Evolutionary conservation across 1,284 basidiomycete species (phyloP), one percentile per base, ranked within the genome.

Genomic region (Moesziomyces antarcticus): DNA sequence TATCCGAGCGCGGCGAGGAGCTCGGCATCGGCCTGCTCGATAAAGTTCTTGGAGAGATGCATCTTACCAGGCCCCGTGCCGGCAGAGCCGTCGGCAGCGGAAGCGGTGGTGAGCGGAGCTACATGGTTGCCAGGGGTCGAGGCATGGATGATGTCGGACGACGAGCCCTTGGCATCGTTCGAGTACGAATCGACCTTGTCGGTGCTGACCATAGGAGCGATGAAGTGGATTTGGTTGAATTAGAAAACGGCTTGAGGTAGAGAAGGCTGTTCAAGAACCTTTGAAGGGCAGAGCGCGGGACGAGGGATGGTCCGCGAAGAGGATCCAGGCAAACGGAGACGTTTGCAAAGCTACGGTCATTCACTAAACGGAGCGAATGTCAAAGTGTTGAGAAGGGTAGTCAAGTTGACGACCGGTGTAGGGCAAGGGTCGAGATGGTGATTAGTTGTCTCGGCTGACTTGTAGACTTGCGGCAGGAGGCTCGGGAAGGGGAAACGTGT

Each of bases 1-100:
- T 92, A 92, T 3, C 91, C 91, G 35, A 91, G 87, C 60, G 87
- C 84, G 13, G 90, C 90, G 37, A 91, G 88, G 35, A 88, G 85
- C 60, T 71, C 68, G 37, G 68, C 62, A 18, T 71, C 68, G 35
- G 62, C 68, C 18, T 71, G 68, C 30, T 71, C 57, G 58, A 71
- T 71, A 27, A 71, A 71, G 47, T 57, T 50, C 37, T 71, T 71
- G 43, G 57, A 61, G 18, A 71, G 58, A 48, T 71, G 68, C 40
- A 66, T 66, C 48, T 66, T 64, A 24, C 62, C 68, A 13, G 46
- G 24, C 3, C 54, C 65, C 10, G 22, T 13, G 30, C 57, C 64
- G 18, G 43, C 33, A 21, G 46, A 24, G 13, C n/a, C 21, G 16
- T 53, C 46, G 8, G 35, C 22, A 16, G 18, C 50, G 20, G 60